A percentile compares a stretch with the other conserved stretches of the same genome.
Evolutionary conservation across 2,329 filamentous ascomycete species (phyloP).

Genomic region (Alternaria sp.): DNA sequence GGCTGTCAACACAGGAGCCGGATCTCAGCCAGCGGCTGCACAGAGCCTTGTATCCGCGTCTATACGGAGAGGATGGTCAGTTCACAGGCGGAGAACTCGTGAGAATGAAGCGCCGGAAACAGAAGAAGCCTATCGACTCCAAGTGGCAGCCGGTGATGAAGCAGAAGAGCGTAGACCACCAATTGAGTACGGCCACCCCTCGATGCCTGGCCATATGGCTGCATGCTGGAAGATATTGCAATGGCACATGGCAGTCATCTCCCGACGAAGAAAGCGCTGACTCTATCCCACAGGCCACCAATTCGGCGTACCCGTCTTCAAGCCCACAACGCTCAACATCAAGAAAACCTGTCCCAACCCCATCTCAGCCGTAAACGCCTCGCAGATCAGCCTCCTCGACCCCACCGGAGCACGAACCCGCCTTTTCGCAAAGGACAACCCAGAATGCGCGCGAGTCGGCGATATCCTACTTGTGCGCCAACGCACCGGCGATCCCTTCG

Average conservation of each 20-base stretch:
- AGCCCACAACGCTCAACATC: slow-evolving; percentile 61
- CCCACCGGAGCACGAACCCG: slow-evolving; percentile 81
- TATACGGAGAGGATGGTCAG: slow-evolving; percentile 3
- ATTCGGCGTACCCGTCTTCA: slow-evolving; percentile 58
- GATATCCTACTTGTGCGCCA: slow-evolving; percentile 92
- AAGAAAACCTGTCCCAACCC: slow-evolving; percentile 68
- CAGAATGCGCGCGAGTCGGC: slow-evolving; percentile 80
- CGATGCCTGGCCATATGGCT: neutral
- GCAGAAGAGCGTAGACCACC: slow-evolving; percentile 15
- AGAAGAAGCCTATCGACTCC: slow-evolving; percentile 13
- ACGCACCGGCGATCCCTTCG: slow-evolving; percentile 85
- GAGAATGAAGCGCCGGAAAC: slow-evolving; percentile 1
- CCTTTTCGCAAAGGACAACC: slow-evolving; percentile 79
- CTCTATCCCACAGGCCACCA: slow-evolving; percentile 19
- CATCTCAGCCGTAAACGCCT: slow-evolving; percentile 68
- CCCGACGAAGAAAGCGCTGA: slow-evolving; percentile 1
- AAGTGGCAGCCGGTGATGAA: slow-evolving; percentile 22
- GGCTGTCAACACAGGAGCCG: slow-evolving; percentile 7
- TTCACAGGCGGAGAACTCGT: neutral
- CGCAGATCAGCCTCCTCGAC: slow-evolving; percentile 79
- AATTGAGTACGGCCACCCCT: slow-evolving; percentile 14
- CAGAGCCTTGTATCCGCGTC: slow-evolving; percentile 23
- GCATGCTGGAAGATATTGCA: neutral
- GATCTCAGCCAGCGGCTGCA: slow-evolving; percentile 29
- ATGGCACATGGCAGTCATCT: neutral